Evolutionary conservation across 768 basidiomycete species (phyloP).

Genomic region (Suillus clintonianus): DNA sequence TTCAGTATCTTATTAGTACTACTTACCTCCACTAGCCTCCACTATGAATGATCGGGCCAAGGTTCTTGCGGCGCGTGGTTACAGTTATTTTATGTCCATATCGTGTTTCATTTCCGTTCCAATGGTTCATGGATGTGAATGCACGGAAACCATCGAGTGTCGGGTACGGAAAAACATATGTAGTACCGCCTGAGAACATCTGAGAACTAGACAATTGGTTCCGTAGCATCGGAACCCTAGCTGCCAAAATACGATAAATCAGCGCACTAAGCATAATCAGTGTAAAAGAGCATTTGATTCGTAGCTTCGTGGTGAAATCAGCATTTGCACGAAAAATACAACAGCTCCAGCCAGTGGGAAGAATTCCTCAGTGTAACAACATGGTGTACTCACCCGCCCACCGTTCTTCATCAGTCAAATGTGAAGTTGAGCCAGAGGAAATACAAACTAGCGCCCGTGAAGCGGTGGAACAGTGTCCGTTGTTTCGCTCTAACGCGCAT

Average conservation of each 20-base stretch:
- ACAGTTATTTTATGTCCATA: background rate
- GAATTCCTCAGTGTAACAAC: background rate
- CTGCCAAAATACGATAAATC: background rate
- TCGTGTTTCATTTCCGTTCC: background rate
- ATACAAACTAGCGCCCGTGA: too few relatives aligned
- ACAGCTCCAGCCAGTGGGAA: background rate
- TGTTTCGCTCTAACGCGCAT: background rate
- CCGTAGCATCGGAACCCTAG: background rate
- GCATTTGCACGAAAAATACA: too few relatives aligned
- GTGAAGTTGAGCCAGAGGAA: background rate
- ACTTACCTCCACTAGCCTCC: background rate
- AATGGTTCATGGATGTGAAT: background rate
- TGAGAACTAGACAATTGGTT: background rate
- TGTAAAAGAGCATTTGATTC: background rate
- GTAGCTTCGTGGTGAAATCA: too few relatives aligned
- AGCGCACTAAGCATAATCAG: too few relatives aligned
- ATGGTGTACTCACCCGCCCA: background rate
- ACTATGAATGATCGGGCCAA: background rate
- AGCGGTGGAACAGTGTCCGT: background rate
- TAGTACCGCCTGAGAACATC: background rate
- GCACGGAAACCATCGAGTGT: background rate
- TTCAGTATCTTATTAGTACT: background rate
- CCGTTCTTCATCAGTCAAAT: background rate
- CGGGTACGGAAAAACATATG: background rate
- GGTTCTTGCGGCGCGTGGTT: background rate